A percentile compares a stretch with the other conserved stretches of the same genome.
Conservation (phyloP, 495 filamentous ascomycete species). For the Thermothielavioides terrestris region DNA sequence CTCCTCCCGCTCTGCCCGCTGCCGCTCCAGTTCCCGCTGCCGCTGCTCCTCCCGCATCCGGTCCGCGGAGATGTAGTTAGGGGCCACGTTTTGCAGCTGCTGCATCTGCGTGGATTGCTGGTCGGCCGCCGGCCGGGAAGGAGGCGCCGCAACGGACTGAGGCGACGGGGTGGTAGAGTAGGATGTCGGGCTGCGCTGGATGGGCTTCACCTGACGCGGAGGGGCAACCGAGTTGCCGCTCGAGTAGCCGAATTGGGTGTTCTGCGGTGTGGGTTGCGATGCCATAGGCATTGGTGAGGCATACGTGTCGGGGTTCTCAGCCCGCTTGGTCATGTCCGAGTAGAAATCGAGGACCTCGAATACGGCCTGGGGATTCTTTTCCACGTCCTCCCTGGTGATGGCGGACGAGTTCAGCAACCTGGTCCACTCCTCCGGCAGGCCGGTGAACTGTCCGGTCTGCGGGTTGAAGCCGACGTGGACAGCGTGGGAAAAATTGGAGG, state of each 20-base stretch:
- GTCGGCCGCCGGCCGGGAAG: constrained; percentile 34
- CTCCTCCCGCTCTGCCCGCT: constrained; percentile 57
- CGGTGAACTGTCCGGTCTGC: constrained; percentile 83
- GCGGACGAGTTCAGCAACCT: constrained; percentile 89
- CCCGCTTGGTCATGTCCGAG: constrained; percentile 83
- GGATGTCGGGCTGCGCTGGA: constrained; percentile 42
- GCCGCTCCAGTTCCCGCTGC: constrained; percentile 33
- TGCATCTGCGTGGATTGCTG: constrained; percentile 34
- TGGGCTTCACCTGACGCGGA: constrained; percentile 51
- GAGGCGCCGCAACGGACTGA: constrained; percentile 21
- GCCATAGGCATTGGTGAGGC: constrained; percentile 57
- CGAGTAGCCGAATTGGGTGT: constrained; percentile 60
- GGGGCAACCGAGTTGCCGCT: constrained; percentile 66
- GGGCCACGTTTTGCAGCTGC: constrained; percentile 38
- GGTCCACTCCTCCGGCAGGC: constrained; percentile 92
- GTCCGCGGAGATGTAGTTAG: constrained; percentile 46
- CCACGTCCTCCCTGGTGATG: constrained; percentile 95
- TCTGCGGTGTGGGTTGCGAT: constrained; percentile 44
- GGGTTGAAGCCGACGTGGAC: constrained; percentile 98
- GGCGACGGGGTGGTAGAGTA: constrained; percentile 20
- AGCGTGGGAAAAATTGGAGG: constrained; percentile 91
- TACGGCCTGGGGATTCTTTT: constrained; percentile 95
- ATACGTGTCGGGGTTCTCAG: constrained; percentile 71
- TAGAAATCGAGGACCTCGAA: constrained; percentile 97
- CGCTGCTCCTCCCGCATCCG: constrained; percentile 46